Conservation (phyloP, 2,329 filamentous ascomycete species). For the Diaporthe sp. region DNA sequence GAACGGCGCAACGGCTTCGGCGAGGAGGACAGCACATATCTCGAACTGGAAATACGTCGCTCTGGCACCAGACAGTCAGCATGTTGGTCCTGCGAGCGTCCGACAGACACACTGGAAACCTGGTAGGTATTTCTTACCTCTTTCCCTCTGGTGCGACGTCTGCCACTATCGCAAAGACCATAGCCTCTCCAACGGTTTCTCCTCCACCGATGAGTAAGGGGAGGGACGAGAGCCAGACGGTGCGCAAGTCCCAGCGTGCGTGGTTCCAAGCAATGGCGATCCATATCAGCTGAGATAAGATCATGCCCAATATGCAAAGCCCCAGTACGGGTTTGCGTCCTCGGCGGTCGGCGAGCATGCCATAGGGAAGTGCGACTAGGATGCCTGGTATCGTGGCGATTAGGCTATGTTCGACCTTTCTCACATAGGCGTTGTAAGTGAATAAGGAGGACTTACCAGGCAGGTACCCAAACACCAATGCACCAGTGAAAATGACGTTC, state of each 20-base stretch:
- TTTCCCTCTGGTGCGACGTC: constrained; percentile 26
- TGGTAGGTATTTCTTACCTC: background rate
- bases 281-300: constrained; percentile 32
- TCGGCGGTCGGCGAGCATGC: constrained; percentile 10
- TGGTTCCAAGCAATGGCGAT: constrained; percentile 14
- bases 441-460: constrained; percentile 17
- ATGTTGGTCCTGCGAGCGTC: no score
- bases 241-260: constrained; percentile 11
- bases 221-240: constrained; percentile 21
- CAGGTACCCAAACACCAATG: constrained; percentile 29
- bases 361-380: constrained; percentile 28
- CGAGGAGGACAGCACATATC: constrained; percentile 36
- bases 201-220: constrained; percentile 30
- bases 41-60: constrained; percentile 27
- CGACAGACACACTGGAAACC: no score
- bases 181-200: constrained; percentile 30
- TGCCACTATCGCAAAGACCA: constrained; percentile 34
- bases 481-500: constrained; percentile 2
- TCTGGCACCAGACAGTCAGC: constrained; percentile 1
- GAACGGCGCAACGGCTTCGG: constrained; percentile 33
- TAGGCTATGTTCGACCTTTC: no score
- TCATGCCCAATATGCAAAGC: constrained; percentile 31
- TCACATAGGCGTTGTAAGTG: no score
- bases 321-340: constrained; percentile 24
- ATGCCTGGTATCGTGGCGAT: background rate